A percentile compares a stretch with the other conserved stretches of the same genome.
phyloP scores from a whole-genome alignment of 2,329 filamentous ascomycete species.

The Aspergillus fumigatus region DNA sequence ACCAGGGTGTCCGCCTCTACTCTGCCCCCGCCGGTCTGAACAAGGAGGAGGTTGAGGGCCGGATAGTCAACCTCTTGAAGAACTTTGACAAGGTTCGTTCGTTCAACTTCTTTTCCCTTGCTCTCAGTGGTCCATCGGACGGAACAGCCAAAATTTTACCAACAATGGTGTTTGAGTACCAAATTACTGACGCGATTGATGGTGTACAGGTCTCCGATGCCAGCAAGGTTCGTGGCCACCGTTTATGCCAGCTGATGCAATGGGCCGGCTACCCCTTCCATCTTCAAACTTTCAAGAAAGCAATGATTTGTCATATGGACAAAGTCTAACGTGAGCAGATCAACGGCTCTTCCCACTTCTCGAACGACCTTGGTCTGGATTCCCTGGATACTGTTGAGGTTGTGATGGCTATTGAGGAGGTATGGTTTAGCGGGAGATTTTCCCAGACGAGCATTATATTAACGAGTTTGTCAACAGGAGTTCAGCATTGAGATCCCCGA shows the following conservation, averaged over 20 bases:
- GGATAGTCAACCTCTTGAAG: conserved; percentile 87
- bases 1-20: conserved; percentile 76
- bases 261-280: background rate
- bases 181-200: conserved; percentile 3
- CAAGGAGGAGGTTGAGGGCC: conserved; percentile 80
- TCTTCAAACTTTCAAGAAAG: background rate
- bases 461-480: conserved; percentile 46
- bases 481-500: conserved; percentile 96
- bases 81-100: conserved; percentile 89
- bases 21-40: conserved; percentile 73
- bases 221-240: conserved; percentile 32
- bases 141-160: background rate
- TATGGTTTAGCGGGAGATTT: conserved; percentile 34
- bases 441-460: conserved; percentile 10
- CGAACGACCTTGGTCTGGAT: conserved; percentile 95
- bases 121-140: background rate
- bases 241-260: background rate
- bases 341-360: conserved; percentile 78
- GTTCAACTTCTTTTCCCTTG: conserved; percentile 6
- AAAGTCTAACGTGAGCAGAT: conserved; percentile 56
- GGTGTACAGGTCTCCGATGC: conserved; percentile 33
- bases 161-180: background rate
- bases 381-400: conserved; percentile 98
- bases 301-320: conserved; percentile 18
- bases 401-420: conserved; percentile 99